These are phyloP conservation scores for Spergularia marina DNA, from an alignment of 148 eudicot species.

Conservation along the genomic window DNA sequence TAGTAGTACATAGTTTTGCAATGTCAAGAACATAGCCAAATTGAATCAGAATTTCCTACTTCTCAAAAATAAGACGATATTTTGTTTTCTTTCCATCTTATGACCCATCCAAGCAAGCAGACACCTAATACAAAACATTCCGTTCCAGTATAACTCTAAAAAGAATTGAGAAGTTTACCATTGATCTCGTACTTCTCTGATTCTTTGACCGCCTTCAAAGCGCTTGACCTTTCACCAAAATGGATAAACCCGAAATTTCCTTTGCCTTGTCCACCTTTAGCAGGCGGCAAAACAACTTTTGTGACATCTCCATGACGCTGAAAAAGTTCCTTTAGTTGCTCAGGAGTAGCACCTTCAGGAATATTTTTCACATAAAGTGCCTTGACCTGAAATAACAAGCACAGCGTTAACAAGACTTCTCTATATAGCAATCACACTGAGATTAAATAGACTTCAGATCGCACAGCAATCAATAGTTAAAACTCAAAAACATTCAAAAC, in stretches of 20 bases:
- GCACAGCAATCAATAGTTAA: neutral
- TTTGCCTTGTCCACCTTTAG: conserved; percentile 83
- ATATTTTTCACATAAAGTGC: conserved; percentile 97
- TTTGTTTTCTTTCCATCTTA: neutral
- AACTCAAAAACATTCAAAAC: neutral
- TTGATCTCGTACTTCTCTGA: conserved; percentile 81
- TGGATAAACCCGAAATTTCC: conserved; percentile 89
- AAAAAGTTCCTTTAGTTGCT: conserved; percentile 81
- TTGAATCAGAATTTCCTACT: neutral
- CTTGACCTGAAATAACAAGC: conserved; percentile 65
- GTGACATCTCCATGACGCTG: conserved; percentile 96
- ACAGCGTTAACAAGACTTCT: neutral
- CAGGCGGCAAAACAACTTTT: conserved; percentile 90
- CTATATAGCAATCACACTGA: neutral
- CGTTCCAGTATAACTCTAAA: neutral
- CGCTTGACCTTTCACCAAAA: conserved; percentile 94
- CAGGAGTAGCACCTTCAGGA: conserved; percentile 78
- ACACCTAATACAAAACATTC: neutral
- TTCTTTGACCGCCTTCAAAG: conserved; percentile 85
- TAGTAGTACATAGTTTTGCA: too few species aligned
- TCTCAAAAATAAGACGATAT: neutral
- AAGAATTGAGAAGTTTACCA: conserved; percentile 38
- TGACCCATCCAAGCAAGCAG: neutral
- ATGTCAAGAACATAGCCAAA: neutral
- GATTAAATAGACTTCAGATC: neutral